Evolutionary conservation across 2,329 filamentous ascomycete species (phyloP), one percentile per base, ranked within the genome.

Genomic region (Hypoxylon sp.): DNA sequence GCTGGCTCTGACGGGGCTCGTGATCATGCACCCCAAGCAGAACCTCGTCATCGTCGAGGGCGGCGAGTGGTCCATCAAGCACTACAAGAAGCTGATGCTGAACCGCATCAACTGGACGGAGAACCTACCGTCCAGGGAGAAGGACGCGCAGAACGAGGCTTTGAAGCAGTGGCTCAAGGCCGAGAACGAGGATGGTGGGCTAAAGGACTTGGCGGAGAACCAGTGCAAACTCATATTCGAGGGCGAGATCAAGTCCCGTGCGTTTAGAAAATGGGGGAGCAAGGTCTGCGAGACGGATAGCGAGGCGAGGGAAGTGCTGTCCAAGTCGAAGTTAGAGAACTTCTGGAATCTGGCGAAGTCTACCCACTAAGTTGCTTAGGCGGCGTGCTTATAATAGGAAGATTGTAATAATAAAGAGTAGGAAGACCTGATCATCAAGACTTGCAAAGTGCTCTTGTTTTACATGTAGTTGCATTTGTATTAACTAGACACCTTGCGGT

Each of bases 61-160:
- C 35, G 96, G 96, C 42, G 85, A 90, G 66, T 91, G 96, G 82
- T 92, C 91, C 66, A 92, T 96, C 78, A 90, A 89, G 58, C 91
- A 91, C 70, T 98, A 95, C 84, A 94, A 92, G 79, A 98, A 97
- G 79, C 86, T 99, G 31, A 95, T 99, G 93, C 85, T 97, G 48
- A 91, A 95, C 74, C 94, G 96, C 53, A 94, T 98, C 76, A 92
- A 97, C 79, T 99, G 97, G 96, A 92, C 92, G 2, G 95, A 98
- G 78, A 97, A 97, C 74, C 87, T 89, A 0, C 90, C 90, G 2
- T 91, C 94, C 0, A 85, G 86, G 42, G 82, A 89, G 46, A 86
- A 85, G 55, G 85, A 90, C 66, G 86, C 85, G 40, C 90, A 90
- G 64, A 85, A 86, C 65, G 86, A 88, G 1, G 57, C 69, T 25